Evolutionary conservation across 768 basidiomycete species (phyloP).

Genomic region (Hydnomerulius pinastri): DNA sequence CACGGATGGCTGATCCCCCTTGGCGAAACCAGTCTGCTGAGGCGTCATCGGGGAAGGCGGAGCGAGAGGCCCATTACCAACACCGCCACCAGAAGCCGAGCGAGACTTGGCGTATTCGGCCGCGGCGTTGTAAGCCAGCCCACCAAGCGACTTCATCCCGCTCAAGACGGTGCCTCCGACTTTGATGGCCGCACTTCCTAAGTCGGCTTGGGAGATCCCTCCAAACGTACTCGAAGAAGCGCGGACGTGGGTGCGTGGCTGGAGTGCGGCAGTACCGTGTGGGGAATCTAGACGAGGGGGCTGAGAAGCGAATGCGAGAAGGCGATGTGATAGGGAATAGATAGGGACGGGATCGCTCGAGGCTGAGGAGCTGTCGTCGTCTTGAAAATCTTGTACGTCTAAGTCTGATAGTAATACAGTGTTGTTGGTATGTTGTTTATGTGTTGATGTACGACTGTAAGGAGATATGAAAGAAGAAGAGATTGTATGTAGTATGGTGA

Average conservation of each 20-base stretch:
- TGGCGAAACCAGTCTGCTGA: conserved; percentile 11
- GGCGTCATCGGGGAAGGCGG: conserved; percentile 6
- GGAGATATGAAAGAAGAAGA: conserved; percentile 46
- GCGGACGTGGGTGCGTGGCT: conserved; percentile 23
- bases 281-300: conserved; percentile 29
- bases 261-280: conserved; percentile 16
- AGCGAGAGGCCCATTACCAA: conserved; percentile 4
- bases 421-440: conserved; percentile 37
- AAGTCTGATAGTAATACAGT: conserved; percentile 42
- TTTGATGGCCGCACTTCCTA: conserved; percentile 56
- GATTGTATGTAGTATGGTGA: conserved; percentile 53
- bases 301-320: conserved; percentile 60
- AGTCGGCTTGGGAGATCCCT: conserved; percentile 47
- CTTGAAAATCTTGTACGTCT: conserved; percentile 23
- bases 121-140: conserved; percentile 57
- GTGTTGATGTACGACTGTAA: conserved; percentile 39
- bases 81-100: too few relatives aligned
- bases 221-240: conserved; percentile 28
- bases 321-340: conserved; percentile 60
- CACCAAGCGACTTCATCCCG: conserved; percentile 65
- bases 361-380: conserved; percentile 14
- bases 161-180: conserved; percentile 63
- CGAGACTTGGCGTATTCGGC: conserved; percentile 41
- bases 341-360: conserved; percentile 44
- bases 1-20: conserved; percentile 22